Percentiles rank a stretch among this genome's conserved stretches.
Evolutionary conservation across 2,329 filamentous ascomycete species (phyloP).

Genomic region (Microsporum audouinii): DNA sequence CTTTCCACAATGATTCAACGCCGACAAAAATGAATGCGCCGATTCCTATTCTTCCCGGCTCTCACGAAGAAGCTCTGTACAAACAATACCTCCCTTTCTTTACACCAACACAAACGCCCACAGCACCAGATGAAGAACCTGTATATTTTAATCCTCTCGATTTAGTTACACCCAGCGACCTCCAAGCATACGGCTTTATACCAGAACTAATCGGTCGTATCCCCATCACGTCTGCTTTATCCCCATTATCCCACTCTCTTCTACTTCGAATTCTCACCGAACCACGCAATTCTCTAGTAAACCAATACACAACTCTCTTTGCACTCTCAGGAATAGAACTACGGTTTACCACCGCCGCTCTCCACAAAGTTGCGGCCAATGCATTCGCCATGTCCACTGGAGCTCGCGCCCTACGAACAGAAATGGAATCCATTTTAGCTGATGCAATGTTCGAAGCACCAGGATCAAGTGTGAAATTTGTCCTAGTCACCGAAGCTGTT

Average conservation of each 20-base stretch:
- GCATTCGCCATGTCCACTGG: conserved; percentile 62
- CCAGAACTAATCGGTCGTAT: conserved; percentile 93
- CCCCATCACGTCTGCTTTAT: conserved; percentile 77
- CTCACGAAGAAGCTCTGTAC: conserved; percentile 52
- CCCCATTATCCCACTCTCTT: conserved; percentile 55
- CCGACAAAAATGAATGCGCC: conserved; percentile 25
- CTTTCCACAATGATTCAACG: conserved; percentile 19
- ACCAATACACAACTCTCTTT: conserved; percentile 83
- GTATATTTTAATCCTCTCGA: conserved; percentile 51
- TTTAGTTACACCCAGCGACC: conserved; percentile 60
- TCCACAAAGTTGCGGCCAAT: conserved; percentile 70
- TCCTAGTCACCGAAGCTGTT: conserved; percentile 60
- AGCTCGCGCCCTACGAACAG: conserved; percentile 64
- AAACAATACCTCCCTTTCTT: conserved; percentile 50
- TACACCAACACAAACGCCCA: conserved; percentile 41
- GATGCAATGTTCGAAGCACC: conserved; percentile 76
- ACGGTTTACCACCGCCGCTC: conserved; percentile 67
- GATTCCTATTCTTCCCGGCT: conserved; percentile 46
- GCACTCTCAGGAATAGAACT: conserved; percentile 65
- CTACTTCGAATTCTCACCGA: conserved; percentile 85
- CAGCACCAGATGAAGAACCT: conserved; percentile 29
- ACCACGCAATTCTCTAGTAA: conserved; percentile 74
- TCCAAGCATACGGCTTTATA: conserved; percentile 82
- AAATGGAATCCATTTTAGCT: conserved; percentile 65
- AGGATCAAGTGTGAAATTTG: conserved; percentile 53